These are phyloP conservation scores for Moringa oleifera DNA, from an alignment of 345 rosid genomes.

Conservation along the genomic window DNA sequence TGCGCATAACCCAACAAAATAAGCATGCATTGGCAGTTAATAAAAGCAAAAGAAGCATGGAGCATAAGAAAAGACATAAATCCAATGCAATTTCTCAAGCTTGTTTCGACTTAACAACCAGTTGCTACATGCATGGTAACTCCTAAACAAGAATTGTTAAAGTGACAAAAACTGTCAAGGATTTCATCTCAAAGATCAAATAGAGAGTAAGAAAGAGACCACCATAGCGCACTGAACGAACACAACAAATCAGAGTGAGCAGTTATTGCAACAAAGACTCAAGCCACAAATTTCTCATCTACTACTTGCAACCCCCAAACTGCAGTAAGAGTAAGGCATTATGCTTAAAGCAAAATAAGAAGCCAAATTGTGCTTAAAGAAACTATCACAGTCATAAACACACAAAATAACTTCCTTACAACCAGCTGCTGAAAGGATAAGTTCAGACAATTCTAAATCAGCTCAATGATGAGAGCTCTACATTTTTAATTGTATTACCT, in stretches of 20 bases:
- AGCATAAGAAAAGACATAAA: no score
- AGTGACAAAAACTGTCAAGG: no score
- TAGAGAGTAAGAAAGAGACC: not conserved
- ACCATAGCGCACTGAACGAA: not conserved
- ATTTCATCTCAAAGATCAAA: no score
- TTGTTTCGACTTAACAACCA: no score
- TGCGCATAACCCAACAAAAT: no score
- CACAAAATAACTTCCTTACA: not conserved
- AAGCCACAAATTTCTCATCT: not conserved
- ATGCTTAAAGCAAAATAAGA: not conserved
- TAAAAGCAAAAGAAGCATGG: no score
- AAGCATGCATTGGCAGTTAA: not conserved
- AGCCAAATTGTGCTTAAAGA: not conserved
- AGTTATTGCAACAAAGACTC: not conserved
- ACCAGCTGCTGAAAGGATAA: not conserved
- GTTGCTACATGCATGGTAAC: no score
- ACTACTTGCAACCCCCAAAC: not conserved
- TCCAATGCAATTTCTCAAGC: no score
- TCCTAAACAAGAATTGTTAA: no score
- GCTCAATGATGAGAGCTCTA: not conserved
- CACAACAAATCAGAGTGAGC: not conserved
- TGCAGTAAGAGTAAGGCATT: not conserved
- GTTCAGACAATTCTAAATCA: not conserved
- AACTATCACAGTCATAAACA: no score
- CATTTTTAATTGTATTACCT: conserved; percentile 27